Conservation (phyloP, 257 asterid species). For the Solanum habrochaites region DNA sequence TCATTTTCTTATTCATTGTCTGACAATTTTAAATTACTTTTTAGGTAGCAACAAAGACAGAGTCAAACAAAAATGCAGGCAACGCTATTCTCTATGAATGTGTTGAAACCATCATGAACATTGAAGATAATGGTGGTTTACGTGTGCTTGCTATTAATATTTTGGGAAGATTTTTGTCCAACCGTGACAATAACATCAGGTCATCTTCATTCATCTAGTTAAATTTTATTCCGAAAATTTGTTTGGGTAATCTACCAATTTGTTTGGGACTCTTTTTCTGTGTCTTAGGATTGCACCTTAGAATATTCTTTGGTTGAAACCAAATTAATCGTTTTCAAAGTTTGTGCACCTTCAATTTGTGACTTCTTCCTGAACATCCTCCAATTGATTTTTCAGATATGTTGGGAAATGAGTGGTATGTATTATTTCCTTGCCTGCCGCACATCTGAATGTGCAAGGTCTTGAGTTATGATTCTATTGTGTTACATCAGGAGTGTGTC, state of each 20-base stretch:
- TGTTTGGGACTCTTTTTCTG: neutral
- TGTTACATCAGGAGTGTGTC: neutral
- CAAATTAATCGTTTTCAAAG: neutral
- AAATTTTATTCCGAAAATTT: neutral
- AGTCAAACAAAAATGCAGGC: constrained; percentile 94
- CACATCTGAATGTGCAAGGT: neutral
- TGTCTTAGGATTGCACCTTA: neutral
- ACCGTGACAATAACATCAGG: constrained; percentile 98
- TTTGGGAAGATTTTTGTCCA: constrained; percentile 95
- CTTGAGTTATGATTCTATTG: neutral
- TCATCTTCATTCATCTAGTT: constrained; percentile 7
- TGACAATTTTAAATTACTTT: neutral
- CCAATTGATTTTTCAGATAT: neutral
- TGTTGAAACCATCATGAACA: constrained; percentile 81
- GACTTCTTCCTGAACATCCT: neutral
- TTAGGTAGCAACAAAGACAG: constrained; percentile 98
- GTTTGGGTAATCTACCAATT: neutral
- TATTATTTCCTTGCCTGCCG: neutral
- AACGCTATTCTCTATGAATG: constrained; percentile 95
- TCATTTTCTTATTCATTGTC: neutral
- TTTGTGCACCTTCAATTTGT: neutral
- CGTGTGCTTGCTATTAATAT: constrained; percentile 94
- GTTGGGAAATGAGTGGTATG: neutral
- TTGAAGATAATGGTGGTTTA: constrained; percentile 95
- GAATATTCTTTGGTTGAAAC: neutral